phyloP scores from a whole-genome alignment of 257 asterid species.

The Pogostemon cablin region DNA sequence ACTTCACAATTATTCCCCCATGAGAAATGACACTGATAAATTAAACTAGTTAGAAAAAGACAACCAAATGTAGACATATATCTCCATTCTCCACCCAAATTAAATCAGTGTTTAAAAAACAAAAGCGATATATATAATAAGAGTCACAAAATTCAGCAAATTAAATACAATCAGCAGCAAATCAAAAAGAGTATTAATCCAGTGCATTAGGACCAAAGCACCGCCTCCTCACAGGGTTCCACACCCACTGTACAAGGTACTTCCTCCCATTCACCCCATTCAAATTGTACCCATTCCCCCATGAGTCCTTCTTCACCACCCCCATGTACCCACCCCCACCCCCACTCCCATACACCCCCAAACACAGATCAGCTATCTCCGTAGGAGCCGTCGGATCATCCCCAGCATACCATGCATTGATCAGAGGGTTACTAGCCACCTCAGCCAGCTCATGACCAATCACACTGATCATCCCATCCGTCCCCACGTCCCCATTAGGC shows the following conservation, averaged over 20 bases:
- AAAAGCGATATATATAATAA: not conserved
- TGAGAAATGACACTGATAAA: not conserved
- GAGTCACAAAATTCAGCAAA: no score
- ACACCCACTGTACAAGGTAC: conserved; percentile 85
- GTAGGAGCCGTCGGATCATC: conserved; percentile 70
- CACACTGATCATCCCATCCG: conserved; percentile 87
- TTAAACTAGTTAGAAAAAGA: not conserved
- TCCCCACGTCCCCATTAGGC: conserved; percentile 67
- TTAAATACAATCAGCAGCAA: not conserved
- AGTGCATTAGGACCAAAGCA: conserved; percentile 79
- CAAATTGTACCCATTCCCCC: conserved; percentile 64
- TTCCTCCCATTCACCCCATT: conserved; percentile 71
- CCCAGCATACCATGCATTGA: conserved; percentile 82
- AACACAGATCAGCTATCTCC: conserved; percentile 75
- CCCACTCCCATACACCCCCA: conserved; percentile 76
- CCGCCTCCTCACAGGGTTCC: conserved; percentile 60
- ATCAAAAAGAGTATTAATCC: conserved; percentile 37
- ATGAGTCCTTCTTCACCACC: conserved; percentile 49
- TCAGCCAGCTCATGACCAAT: conserved; percentile 83
- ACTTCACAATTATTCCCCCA: conserved; percentile 15
- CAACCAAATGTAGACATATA: no score
- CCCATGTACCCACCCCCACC: conserved; percentile 77
- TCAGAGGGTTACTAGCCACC: conserved; percentile 67
- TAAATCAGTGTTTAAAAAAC: not conserved
- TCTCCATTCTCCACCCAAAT: no score